Evolutionary conservation across 2,329 filamentous ascomycete species (phyloP), one percentile per base, ranked within the genome.

Genomic region (Cryphonectria nitschkei): DNA sequence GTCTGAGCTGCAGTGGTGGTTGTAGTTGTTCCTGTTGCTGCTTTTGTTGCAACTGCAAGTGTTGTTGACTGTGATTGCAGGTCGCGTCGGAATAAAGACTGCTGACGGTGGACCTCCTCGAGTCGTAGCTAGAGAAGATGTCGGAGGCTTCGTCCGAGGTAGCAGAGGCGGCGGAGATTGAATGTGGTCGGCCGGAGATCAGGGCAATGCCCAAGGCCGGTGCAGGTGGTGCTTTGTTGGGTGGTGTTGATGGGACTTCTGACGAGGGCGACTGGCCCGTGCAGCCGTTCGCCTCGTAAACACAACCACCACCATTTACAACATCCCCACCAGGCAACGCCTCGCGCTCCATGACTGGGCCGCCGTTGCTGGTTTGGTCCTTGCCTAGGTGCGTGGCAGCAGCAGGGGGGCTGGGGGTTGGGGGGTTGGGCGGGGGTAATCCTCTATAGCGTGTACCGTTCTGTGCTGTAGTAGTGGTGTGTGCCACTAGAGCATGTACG

Each of bases 91-190:
- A 76, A 22, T 75, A 78, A 67, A 74, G 74, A 66, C 75, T 76
- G 75, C 77, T 79, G 72, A 75, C 67, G 70, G 77, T 71, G 54
- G 78, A 79, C 26, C 78, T 74, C 68, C 77, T 76, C 52, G 77
- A 77, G 73, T 77, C 76, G 69, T 77, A 77, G 67, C 72, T 68
- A 52, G 71, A 71, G 43, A 75, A 75, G 67, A 73, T 75, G 66
- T 75, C 76, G 68, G 69, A 74, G 56, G 76, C 77, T 68, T 73
- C 75, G 70, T 76, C 75, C 73, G 74, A 77, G 73, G 75, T 77
- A 70, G 70, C 73, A 72, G 72, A 73, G 68, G 72, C 72, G 68
- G 77, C 74, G 72, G 70, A 71, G 37, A 71, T 68, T 65, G 68
- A 62, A 43, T 63, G 68, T 54, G 67, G 62, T 34, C 67, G 61